Evolutionary conservation across 2,329 filamentous ascomycete species (phyloP), one percentile per base, ranked within the genome.

Genomic region (Elsinoe fawcettii): DNA sequence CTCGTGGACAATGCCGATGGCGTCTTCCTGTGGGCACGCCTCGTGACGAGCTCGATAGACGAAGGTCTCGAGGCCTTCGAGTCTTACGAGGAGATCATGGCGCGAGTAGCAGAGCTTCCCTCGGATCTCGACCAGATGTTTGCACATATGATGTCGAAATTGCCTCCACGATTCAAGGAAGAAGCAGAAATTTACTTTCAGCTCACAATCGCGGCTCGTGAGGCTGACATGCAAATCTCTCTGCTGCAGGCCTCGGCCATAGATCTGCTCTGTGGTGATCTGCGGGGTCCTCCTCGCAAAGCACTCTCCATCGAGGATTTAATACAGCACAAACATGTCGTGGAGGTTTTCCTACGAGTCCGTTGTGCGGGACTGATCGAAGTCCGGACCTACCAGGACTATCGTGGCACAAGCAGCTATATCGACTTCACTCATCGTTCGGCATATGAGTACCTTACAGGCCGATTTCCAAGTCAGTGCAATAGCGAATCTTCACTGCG

Each of bases 121-220:
- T 37, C 30, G 16, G 51, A 54, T 14, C n/a, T 54, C 2, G 34
- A 54, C n/a, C 12, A 54, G n/a, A 54, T 54, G 51, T 37, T 39
- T 11, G 34, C 18, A 16, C 30, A 22, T 8, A 54, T 54, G 51
- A 16, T 54, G n/a, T 37, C 16, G 8, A 46, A 27, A 9, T 9
- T 46, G 41, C 41, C 41, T 2, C 20, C 11, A 14, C 41, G 41
- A 6, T 46, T 25, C 20, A 46, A 25, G 9, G 25, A n/a, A 11
- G 41, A 46, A n/a, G 41, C 41, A 9, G 41, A 46, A 20, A 25
- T 46, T 9, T 46, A 27, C n/a, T 46, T 46, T 14, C 41, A 25
- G n/a, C 22, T 46, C 11, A 11, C 18, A 9, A 46, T 46, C 16
- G 41, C 41, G 1, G 20, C 14, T 3, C 41, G 20, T n/a, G n/a